Evolutionary conservation across 352 stramenopile species (phyloP), one percentile per base, ranked within the genome.

Genomic region (Phytophthora citrophthora): DNA sequence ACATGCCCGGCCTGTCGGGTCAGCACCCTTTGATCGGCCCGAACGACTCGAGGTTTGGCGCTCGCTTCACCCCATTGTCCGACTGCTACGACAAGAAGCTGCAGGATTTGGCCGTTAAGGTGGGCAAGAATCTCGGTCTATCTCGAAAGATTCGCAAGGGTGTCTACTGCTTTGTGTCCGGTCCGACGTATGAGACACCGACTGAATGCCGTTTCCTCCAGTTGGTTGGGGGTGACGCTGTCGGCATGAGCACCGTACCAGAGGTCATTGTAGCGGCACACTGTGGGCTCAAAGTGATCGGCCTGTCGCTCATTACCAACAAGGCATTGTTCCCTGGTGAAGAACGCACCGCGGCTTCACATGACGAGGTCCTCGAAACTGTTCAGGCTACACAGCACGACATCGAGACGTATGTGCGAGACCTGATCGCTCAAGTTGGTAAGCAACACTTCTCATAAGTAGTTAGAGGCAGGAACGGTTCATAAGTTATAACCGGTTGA

Each of bases 131-230:
- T 5, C 66, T 98, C 7, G 59, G 80, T 9, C 77, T 97, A 16
- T 64, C 79, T 10, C 55, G 93, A 38, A 94, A 93, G 70, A 61
- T 98, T 36, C 75, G 81, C 20, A 73, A 68, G 8, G 94, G 90
- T 53, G 94, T 93, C 5, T 99, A 98, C 80, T 97, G 91, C 79
- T 98, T 98, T 70, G 93, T 99, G n/a, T 97, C 86, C 6, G 96
- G 91, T 20, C 96, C 96, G 9, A 97, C 95, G 68, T 99, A 98
- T 72, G 96, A 99, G 79, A 97, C 91, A 24, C 89, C 89, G 38
- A 90, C 88, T 9, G 96, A 99, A 72, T 97, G 88, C 62, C 74
- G 77, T 45, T 93, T 98, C 63, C 70, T 99, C 16, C 74, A 89
- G 23, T 70, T 88, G n/a, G 78, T 98, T 4, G 94, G 95, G n/a